These are phyloP conservation scores for Huntiella moniliformis DNA, from an alignment of 2,329 filamentous ascomycete species.

Conservation along the genomic window DNA sequence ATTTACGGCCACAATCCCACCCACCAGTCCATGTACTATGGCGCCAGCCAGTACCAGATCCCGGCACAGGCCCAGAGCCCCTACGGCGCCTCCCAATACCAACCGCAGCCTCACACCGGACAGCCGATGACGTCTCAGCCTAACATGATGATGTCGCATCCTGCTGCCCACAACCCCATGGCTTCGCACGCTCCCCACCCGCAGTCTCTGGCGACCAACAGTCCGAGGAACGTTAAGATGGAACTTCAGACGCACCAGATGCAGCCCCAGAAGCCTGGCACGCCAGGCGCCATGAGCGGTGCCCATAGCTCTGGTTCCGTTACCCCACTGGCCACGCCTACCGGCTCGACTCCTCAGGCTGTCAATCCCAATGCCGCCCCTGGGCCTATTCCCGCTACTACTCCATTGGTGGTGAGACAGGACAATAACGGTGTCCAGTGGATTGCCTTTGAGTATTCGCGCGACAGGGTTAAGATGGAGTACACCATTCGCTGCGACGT, in stretches of 20 bases:
- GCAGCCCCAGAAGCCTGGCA: constrained; percentile 32
- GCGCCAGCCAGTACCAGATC: constrained; percentile 44
- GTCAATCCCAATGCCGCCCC: constrained; percentile 83
- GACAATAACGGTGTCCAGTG: constrained; percentile 95
- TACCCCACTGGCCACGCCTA: constrained; percentile 25
- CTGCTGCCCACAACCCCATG: constrained; percentile 37
- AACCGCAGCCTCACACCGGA: constrained; percentile 30
- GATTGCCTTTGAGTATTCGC: constrained; percentile 97
- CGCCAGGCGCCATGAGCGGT: constrained; percentile 21
- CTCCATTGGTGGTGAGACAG: constrained; percentile 80
- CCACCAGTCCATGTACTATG: constrained; percentile 64
- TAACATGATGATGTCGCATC: constrained; percentile 48
- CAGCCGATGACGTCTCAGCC: constrained; percentile 45
- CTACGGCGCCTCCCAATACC: constrained; percentile 38
- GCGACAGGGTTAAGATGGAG: constrained; percentile 96
- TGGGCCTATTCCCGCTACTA: constrained; percentile 90
- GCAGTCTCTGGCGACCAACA: constrained; percentile 34
- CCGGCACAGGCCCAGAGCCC: constrained; percentile 42
- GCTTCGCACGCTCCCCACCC: constrained; percentile 33
- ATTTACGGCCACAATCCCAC: constrained; percentile 72
- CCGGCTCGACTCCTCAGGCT: constrained; percentile 27
- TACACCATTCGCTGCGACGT: constrained; percentile 98
- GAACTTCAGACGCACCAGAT: constrained; percentile 44
- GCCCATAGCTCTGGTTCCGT: constrained; percentile 16
- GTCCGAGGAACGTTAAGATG: constrained; percentile 43